Evolutionary conservation across 441 rosid species (phyloP).

Genomic region (Gossypium gossypioides): DNA sequence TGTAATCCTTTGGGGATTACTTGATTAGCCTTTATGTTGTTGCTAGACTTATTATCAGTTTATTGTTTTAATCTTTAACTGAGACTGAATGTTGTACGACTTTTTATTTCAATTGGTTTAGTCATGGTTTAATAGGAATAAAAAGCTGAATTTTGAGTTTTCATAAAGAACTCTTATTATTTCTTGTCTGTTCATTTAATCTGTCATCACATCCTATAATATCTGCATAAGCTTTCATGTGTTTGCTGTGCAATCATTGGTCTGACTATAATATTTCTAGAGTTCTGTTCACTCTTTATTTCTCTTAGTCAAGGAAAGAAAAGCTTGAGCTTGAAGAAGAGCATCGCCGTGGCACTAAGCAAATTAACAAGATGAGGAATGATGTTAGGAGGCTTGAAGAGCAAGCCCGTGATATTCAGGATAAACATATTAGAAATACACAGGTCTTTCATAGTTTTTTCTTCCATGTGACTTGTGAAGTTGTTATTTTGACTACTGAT

Average conservation of each 20-base stretch:
- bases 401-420: constrained; percentile 64
- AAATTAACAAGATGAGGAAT: constrained; percentile 38
- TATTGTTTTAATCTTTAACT: not conserved
- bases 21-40: not conserved
- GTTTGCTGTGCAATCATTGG: not conserved
- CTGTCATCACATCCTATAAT: not conserved
- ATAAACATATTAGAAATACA: constrained; percentile 56
- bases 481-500: not conserved
- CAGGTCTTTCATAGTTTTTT: constrained; percentile 46
- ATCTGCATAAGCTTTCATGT: not conserved
- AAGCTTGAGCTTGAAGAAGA: constrained; percentile 54
- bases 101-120: not conserved
- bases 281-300: not conserved
- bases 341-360: constrained; percentile 30
- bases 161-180: not conserved
- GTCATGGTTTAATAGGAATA: not conserved
- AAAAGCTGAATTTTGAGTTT: not conserved
- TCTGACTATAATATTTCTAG: not conserved
- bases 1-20: not conserved
- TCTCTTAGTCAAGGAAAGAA: constrained; percentile 54
- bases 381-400: constrained; percentile 45
- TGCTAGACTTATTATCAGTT: not conserved
- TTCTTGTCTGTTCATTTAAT: not conserved
- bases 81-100: not conserved
- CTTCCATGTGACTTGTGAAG: not conserved